Evolutionary conservation across 257 asterid species (phyloP), one percentile per base, ranked within the genome.

Genomic region (Fraxinus anomala): DNA sequence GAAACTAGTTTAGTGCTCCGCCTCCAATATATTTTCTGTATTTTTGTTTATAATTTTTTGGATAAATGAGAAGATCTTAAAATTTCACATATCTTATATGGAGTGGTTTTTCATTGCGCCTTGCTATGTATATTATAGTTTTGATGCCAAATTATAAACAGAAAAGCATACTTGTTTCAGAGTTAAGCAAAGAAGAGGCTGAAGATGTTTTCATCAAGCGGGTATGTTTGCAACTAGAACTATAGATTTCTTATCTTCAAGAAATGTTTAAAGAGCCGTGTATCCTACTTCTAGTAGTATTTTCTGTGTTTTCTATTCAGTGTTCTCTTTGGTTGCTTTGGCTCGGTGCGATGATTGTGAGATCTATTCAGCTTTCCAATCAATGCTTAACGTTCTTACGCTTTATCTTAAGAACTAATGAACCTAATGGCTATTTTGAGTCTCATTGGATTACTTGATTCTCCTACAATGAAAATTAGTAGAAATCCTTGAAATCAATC

Each of bases 191-290:
- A 40, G 97, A 94, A 72, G 98, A 94, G 87, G 28, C 76, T 6
- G 96, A 92, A 72, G 97, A 94, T 81, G 92, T 91, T 51, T 89
- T 81, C 67, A 85, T 92, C 75, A 94, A 94, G 90, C 93, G 82
- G 91, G 98, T 92, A 85, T 79, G 61, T 21, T n/a, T 30, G 19
- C 23, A 9, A 73, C 51, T 59, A 36, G n/a, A 44, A 13, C 30
- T 73, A 54, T 30, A 56, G n/a, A 26, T 73, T 66, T 68, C 33
- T 54, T 40, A 40, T 40, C 21, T 54, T 19, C 8, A 24, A 19
- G 63, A 26, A 19, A 54, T 54, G 21, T 54, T 54, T 54, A 54
- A 19, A 54, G 24, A 54, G 63, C 63, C n/a, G 24, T 19, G 7
- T 54, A 54, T 54, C 63, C 63, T 16, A 16, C 63, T 54, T 54